These are phyloP conservation scores for Cutaneotrichosporon sp. DNA, from an alignment of 1,284 basidiomycete genomes.

Conservation along the genomic window DNA sequence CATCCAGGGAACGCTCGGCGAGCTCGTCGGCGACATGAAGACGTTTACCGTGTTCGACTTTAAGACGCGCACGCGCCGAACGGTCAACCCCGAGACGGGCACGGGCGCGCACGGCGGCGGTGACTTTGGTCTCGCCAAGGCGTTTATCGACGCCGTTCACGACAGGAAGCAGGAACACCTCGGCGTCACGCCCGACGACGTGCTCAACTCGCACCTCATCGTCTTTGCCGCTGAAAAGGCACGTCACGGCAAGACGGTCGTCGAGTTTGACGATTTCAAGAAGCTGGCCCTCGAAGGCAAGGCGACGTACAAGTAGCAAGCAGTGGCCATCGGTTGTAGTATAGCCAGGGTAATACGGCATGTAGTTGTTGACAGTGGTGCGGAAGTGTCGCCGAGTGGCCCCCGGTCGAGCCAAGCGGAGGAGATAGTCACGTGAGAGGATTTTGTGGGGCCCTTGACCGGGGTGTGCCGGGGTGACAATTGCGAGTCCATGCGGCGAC, in stretches of 20 bases:
- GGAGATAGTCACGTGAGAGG: no score
- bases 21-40: slow-evolving; percentile 74
- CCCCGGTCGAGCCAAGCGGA: no score
- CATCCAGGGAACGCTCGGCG: slow-evolving; percentile 72
- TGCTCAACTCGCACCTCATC: slow-evolving; percentile 68
- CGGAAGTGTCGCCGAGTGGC: no score
- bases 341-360: not conserved
- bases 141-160: slow-evolving; percentile 68
- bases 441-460: no score
- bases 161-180: slow-evolving; percentile 56
- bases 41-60: slow-evolving; percentile 71
- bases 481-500: no score
- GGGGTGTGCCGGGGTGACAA: no score
- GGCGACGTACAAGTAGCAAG: slow-evolving; percentile 1
- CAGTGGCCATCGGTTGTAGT: not conserved
- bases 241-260: slow-evolving; percentile 59
- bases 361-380: no score
- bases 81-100: slow-evolving; percentile 52
- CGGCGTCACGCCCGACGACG: slow-evolving; percentile 60
- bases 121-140: slow-evolving; percentile 62
- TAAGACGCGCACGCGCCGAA: slow-evolving; percentile 52
- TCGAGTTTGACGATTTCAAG: slow-evolving; percentile 52
- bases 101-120: slow-evolving; percentile 75
- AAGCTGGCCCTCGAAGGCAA: slow-evolving; percentile 7
- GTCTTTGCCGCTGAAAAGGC: slow-evolving; percentile 80